Conservation (phyloP, 1,284 basidiomycete species). For the Thelephora terrestris region DNA sequence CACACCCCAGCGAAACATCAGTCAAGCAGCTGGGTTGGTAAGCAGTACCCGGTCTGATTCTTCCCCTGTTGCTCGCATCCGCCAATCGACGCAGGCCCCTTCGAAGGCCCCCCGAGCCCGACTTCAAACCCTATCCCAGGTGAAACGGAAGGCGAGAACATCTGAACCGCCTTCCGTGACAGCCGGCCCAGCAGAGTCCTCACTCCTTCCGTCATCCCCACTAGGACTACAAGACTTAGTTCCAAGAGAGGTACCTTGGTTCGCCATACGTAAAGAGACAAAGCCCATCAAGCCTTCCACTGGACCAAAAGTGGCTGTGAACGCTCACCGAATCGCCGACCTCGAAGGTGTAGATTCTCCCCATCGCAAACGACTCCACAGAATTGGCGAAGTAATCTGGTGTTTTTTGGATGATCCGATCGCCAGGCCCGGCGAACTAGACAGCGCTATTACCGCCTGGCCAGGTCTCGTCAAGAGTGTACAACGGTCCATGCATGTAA, state of each 20-base stretch:
- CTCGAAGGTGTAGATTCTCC: constrained; percentile 17
- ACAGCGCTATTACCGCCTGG: constrained; percentile 52
- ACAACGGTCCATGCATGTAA: not conserved
- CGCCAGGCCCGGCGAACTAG: constrained; percentile 20
- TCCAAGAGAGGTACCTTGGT: constrained; percentile 31
- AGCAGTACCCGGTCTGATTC: constrained; percentile 4
- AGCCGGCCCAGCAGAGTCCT: not conserved
- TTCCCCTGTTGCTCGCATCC: not conserved
- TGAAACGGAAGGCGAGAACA: not conserved
- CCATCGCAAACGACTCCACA: constrained; percentile 42
- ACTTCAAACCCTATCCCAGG: not conserved
- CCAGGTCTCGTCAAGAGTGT: constrained; percentile 48
- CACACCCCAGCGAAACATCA: constrained; percentile 57
- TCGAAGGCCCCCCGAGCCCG: constrained; percentile 7
- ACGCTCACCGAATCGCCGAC: constrained; percentile 50
- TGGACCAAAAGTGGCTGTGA: constrained; percentile 39
- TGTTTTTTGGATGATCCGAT: constrained; percentile 49
- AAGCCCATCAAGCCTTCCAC: constrained; percentile 29
- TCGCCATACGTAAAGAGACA: constrained; percentile 43
- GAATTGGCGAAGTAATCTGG: constrained; percentile 69
- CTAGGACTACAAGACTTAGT: constrained; percentile 12
- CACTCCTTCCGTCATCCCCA: constrained; percentile 3
- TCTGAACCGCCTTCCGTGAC: not conserved
- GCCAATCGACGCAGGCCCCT: constrained; percentile 9
- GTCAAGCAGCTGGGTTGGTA: constrained; percentile 37